Conservation (phyloP, 768 basidiomycete species). For the Phlebiopsis flavidoalba region DNA sequence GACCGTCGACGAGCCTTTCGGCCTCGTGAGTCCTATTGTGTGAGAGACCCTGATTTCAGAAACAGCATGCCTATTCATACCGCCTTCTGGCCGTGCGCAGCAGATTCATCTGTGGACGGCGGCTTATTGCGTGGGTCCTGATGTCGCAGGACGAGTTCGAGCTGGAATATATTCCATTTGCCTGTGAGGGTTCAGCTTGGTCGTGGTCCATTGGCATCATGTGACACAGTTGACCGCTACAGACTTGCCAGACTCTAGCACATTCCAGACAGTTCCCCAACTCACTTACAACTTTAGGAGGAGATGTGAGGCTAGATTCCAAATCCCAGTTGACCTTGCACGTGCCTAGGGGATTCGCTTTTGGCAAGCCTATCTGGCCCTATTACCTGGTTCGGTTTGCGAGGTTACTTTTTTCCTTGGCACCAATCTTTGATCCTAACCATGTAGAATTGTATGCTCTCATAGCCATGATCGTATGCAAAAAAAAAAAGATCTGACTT, state of each 20-base stretch:
- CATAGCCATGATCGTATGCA: no score
- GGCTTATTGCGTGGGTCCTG: neutral
- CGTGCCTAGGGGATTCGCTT: no score
- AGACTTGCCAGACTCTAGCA: neutral
- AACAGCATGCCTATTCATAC: neutral
- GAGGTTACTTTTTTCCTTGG: no score
- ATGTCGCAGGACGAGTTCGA: constrained; percentile 5
- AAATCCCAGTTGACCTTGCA: no score
- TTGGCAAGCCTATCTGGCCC: no score
- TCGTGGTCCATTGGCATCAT: constrained; percentile 1
- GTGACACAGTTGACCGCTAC: neutral
- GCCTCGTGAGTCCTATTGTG: constrained; percentile 21
- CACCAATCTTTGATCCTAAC: no score
- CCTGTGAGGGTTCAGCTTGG: constrained; percentile 15
- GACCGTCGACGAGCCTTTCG: constrained; percentile 35
- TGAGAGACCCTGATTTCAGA: constrained; percentile 9
- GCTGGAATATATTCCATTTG: constrained; percentile 6
- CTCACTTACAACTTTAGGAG: neutral
- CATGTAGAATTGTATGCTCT: no score
- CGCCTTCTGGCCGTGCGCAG: neutral
- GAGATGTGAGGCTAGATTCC: no score
- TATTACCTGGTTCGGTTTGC: no score
- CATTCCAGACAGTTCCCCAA: neutral
- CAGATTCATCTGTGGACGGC: neutral
- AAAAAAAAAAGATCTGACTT: no score